Evolutionary conservation across 495 filamentous ascomycete species (phyloP).

Genomic region (Geopyxis carbonaria): DNA sequence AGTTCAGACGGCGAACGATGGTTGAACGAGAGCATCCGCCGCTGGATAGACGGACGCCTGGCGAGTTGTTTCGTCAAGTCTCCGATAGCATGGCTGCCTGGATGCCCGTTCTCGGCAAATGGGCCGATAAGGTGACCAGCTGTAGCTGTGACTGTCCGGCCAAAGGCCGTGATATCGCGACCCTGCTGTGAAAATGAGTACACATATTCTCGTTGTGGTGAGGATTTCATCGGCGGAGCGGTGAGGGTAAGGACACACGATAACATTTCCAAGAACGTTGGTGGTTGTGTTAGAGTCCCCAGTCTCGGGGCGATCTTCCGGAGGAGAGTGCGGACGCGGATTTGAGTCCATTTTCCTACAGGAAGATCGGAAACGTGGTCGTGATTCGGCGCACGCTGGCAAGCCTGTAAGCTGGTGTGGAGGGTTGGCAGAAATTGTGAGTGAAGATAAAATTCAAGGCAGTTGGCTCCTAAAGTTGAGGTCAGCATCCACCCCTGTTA

Average conservation of each 20-base stretch:
- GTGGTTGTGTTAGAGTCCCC: background rate
- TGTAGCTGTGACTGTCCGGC: conserved; percentile 85
- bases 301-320: background rate
- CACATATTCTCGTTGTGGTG: background rate
- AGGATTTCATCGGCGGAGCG: background rate
- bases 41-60: conserved; percentile 62
- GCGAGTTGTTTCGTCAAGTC: conserved; percentile 72
- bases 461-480: too few species aligned
- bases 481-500: too few species aligned
- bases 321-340: too few species aligned
- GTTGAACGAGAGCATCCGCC: conserved; percentile 73
- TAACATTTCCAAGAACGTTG: background rate
- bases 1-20: conserved; percentile 81
- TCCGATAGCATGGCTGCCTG: conserved; percentile 60
- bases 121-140: conserved; percentile 75
- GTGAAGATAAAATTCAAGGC: too few species aligned
- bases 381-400: too few species aligned
- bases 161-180: conserved; percentile 79
- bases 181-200: conserved; percentile 35
- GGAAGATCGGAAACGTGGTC: too few species aligned
- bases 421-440: too few species aligned
- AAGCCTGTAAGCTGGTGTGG: too few species aligned
- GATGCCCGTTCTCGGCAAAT: conserved; percentile 39
- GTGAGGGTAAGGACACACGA: conserved; percentile 2
- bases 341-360: too few species aligned